Percentiles rank a stretch among this genome's conserved stretches.
Conservation (phyloP, 805 yeast species). For the Jamesozyma gamospora region DNA sequence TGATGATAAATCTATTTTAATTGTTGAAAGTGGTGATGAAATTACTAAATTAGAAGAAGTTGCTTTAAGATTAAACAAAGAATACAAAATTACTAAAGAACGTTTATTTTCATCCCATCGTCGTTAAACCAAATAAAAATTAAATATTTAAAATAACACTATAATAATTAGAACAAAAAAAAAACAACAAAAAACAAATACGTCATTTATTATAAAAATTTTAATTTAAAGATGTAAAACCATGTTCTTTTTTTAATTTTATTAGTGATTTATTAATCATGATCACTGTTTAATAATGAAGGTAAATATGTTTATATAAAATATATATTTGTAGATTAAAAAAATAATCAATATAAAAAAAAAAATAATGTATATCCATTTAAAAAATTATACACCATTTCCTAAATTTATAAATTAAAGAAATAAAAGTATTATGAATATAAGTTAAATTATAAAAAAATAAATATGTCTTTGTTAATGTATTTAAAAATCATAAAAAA, state of each 20-base stretch:
- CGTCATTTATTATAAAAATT: background rate
- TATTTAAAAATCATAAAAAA: too few species aligned
- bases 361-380: background rate
- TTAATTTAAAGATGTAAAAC: background rate
- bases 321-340: constrained; percentile 1
- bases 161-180: too few species aligned
- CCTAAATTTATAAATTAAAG: too few species aligned
- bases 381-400: too few species aligned
- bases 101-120: constrained; percentile 25
- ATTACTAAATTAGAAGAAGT: constrained; percentile 78
- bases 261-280: background rate
- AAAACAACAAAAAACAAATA: background rate
- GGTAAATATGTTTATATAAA: constrained; percentile 3
- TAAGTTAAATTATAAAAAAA: too few species aligned
- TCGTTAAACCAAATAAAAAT: constrained; percentile 1
- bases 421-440: too few species aligned
- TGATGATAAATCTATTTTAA: constrained; percentile 50
- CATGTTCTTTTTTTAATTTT: background rate
- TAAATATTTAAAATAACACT: too few species aligned
- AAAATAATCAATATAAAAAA: constrained; percentile 1
- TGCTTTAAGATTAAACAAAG: constrained; percentile 58
- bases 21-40: constrained; percentile 68
- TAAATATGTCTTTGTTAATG: too few species aligned
- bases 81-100: constrained; percentile 27
- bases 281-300: background rate